Conservation (phyloP, 2,329 filamentous ascomycete genomes). For the Aspergillus cejpii region DNA sequence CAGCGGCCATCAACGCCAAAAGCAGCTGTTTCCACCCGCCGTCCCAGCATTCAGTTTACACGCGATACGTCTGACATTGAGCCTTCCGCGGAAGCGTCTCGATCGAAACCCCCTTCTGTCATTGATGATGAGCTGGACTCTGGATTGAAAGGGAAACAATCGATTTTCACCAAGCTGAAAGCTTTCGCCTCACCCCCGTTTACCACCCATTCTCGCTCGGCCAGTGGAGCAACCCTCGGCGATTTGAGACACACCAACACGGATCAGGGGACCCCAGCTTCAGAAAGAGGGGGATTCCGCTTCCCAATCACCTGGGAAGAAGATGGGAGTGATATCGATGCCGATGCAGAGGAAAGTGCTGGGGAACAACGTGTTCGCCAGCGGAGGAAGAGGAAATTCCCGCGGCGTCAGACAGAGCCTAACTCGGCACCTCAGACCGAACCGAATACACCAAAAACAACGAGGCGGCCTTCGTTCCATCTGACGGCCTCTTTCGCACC, state of each 20-base stretch:
- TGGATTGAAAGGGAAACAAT: constrained; percentile 52
- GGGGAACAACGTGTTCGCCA: constrained; percentile 59
- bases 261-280: constrained; percentile 41
- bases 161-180: constrained; percentile 72
- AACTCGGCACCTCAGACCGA: constrained; percentile 53
- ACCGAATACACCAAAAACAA: constrained; percentile 58
- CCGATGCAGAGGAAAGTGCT: constrained; percentile 78
- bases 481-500: constrained; percentile 44
- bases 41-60: constrained; percentile 71
- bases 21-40: constrained; percentile 39
- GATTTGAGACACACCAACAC: constrained; percentile 36
- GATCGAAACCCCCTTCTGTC: constrained; percentile 59
- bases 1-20: constrained; percentile 21
- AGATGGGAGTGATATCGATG: constrained; percentile 63
- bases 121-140: constrained; percentile 56
- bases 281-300: constrained; percentile 46
- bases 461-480: constrained; percentile 35
- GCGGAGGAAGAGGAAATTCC: constrained; percentile 50
- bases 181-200: constrained; percentile 54
- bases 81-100: constrained; percentile 44
- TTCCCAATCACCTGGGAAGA: constrained; percentile 52
- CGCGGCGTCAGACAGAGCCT: constrained; percentile 46
- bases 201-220: constrained; percentile 45
- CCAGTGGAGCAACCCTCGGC: constrained; percentile 43
- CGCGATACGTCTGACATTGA: constrained; percentile 49